Base-by-base conservation (phyloP, 768 basidiomycete species). In the Suillus brevipes region DNA sequence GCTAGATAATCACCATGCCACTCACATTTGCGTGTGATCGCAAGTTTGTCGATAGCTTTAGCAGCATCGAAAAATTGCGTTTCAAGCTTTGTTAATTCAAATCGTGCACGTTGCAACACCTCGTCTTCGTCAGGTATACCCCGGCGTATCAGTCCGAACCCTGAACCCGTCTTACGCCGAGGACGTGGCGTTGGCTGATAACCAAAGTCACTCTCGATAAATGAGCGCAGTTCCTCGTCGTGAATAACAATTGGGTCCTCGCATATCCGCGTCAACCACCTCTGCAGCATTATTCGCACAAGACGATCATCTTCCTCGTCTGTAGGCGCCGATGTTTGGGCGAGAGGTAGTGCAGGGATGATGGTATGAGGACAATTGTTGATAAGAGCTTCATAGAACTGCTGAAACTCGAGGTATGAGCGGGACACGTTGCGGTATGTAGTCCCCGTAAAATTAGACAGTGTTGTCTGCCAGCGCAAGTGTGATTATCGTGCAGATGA, bases 231-330 rank as follows among this genome's bases (percentile, higher is more conserved):
- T 74, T 99, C 97, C 72, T 99, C 97, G 70, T 99, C 97, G 63
- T 88, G 80, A 47, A 94, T 79, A 37, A 98, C 78, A 61, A 97
- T 93, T 2, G 89, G 88, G 74, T 99, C 95, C 74, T 96, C 95
- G 78, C 92, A 97, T 38, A 99, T 87, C 63, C 97, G 83, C 13
- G 92, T 89, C 62, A 97, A 85, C 97, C 97, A 99, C 66, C 93
- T 82, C 77, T 99, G 97, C 25, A 99, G 82, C 85, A 96, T 94
- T 66, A 96, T 91, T 74, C 91, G 91, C 38, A 99, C 94, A 3
- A 99, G 84, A 23, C 97, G 85, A 75, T 99, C 97, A 76, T 99
- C 97, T 78, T 99, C 97, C 78, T 99, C 97, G 72, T 99, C 97
- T 14, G 94, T 95, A 31, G 94, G 91, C 3, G 97, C 97, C 14